These are phyloP conservation scores for Whalleya microplaca DNA, from an alignment of 2,329 filamentous ascomycete species.

Conservation along the genomic window DNA sequence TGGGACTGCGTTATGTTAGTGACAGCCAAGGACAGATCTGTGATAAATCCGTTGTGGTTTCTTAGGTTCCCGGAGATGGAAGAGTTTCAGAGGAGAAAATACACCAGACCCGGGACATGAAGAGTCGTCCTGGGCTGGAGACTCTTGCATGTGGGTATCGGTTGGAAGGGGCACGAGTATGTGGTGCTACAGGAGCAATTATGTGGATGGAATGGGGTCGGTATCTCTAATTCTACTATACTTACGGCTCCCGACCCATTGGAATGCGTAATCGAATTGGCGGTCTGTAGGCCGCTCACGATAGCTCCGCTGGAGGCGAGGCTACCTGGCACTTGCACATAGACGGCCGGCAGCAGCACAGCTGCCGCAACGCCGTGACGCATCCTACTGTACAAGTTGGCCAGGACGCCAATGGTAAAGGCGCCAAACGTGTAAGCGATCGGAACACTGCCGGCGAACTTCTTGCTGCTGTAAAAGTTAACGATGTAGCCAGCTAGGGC, in stretches of 20 bases:
- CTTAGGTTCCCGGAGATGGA: neutral
- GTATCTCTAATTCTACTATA: constrained; percentile 1
- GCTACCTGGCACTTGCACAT: constrained; percentile 68
- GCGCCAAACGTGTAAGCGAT: constrained; percentile 80
- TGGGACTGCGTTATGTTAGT: constrained; percentile 8
- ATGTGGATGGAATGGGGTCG: neutral
- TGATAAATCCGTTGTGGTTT: neutral
- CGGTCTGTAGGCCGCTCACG: constrained; percentile 59
- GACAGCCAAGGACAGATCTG: neutral
- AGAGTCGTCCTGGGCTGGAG: neutral
- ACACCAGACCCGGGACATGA: neutral
- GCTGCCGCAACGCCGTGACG: constrained; percentile 79
- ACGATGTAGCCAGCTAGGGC: constrained; percentile 74
- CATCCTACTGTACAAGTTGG: constrained; percentile 69
- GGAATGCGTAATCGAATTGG: constrained; percentile 54
- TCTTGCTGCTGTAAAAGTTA: constrained; percentile 71
- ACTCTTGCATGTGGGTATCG: neutral
- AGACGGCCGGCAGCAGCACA: constrained; percentile 85
- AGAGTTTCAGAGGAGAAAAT: neutral
- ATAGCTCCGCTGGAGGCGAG: constrained; percentile 64
- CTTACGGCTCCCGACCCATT: constrained; percentile 42
- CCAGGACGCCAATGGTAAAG: constrained; percentile 74
- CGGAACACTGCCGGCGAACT: constrained; percentile 71
- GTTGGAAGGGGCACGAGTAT: neutral
- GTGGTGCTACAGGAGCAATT: neutral